Conservation (phyloP, 352 stramenopile species). For the Phytophthora multivora region DNA sequence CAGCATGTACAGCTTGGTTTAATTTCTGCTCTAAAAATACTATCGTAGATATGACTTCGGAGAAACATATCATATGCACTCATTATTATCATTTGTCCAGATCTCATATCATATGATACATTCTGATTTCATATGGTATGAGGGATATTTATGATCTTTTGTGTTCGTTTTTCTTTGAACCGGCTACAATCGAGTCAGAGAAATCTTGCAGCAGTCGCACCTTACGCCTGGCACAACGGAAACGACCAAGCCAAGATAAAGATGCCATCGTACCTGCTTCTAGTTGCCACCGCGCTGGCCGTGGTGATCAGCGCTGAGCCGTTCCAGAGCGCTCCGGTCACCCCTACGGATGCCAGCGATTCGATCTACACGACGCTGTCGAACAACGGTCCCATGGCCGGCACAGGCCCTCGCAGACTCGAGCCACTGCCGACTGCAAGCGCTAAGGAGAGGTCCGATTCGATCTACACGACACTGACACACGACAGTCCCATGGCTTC, state of each 20-base stretch:
- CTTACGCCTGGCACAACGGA: conserved; percentile 4
- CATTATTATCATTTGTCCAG: too few relatives aligned
- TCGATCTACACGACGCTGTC: conserved; percentile 42
- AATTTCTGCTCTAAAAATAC: too few relatives aligned
- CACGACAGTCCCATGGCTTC: conserved; percentile 38
- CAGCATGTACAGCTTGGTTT: too few relatives aligned
- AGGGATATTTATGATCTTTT: neutral
- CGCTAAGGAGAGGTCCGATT: conserved; percentile 32
- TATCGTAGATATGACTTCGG: too few relatives aligned
- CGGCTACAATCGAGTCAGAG: neutral
- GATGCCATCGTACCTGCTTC: conserved; percentile 15
- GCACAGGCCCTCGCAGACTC: conserved; percentile 12
- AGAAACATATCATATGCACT: too few relatives aligned
- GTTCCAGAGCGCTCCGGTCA: conserved; percentile 23
- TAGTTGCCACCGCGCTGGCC: conserved; percentile 5
- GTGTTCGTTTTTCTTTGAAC: neutral
- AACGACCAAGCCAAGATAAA: conserved; percentile 5
- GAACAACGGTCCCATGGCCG: conserved; percentile 39
- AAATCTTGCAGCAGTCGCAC: conserved; percentile 4
- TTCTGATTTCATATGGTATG: too few relatives aligned
- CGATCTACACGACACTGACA: conserved; percentile 41
- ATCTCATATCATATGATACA: too few relatives aligned
- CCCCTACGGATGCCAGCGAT: too few relatives aligned
- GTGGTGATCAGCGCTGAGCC: conserved; percentile 5
- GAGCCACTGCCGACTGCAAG: conserved; percentile 15